Base-by-base conservation (phyloP, 371 early-diverging fungal genomes). In the Rhizopus arrhizus region DNA sequence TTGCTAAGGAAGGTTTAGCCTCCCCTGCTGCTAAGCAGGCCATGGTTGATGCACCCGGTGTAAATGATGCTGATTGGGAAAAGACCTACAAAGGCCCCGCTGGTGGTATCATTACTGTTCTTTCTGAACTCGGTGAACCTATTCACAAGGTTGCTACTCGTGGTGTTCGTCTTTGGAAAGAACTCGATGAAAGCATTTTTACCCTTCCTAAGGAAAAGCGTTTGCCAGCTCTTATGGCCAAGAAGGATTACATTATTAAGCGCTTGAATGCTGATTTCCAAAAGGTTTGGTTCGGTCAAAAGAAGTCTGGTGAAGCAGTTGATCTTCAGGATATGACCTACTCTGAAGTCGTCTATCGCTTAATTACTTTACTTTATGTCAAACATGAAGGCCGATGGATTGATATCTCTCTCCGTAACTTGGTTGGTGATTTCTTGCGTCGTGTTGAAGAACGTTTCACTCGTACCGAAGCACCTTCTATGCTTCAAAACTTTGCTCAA, bases 141-240 rank as follows among this genome's bases (percentile, higher is more conserved):
- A 97, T 96, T 67, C 97, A 97, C 87, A 95, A 95, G 84, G 86
- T 97, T 53, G 97, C 97, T 52, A 97, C 94, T 54, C 93, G 95
- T 52, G 96, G 95, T 72, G 93, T 95, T 41, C 77, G 84, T 72
- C 81, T 97, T 65, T 96, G 96, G 96, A 92, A 93, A 76, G 97
- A 97, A 73, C 80, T 97, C 68, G 96, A 97, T 66, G 95, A 95
- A 64, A 90, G 88, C 46, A 88, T 97, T 64, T 91, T 97, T 73
- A 78, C 81, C 40, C 86, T 94, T 40, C 94, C 96, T 42, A 87
- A 89, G 69, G 95, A 95, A 43, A 96, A 95, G 87, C 91, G 95
- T 48, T 58, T 89, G 22, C 75, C 88, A 53, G 91, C 84, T 32
- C 79, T 97, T 56, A 65, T 88, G 64, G 89, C 89, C 72, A 92